Percentiles rank a stretch among this genome's conserved stretches.
phyloP scores from a whole-genome alignment of 441 rosid species.

The Eutrema salsugineum region DNA sequence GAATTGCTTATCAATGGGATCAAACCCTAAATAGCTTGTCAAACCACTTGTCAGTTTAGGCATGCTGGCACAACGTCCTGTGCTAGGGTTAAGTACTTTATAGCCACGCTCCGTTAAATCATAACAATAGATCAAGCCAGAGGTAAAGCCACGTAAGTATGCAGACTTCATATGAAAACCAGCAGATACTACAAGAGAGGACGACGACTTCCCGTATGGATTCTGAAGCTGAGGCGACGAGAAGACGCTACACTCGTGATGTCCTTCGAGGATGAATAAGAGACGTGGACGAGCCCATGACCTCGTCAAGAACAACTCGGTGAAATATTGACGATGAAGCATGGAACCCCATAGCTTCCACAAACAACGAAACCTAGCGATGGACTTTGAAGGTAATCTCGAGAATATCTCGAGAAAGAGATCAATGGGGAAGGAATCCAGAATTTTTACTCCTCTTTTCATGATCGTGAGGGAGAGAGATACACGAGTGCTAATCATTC shows the following conservation, averaged over 20 bases:
- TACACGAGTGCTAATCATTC: too few relatives aligned
- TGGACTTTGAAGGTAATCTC: background rate
- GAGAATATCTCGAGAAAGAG: background rate
- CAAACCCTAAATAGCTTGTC: background rate
- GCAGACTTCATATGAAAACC: background rate
- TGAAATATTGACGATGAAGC: background rate
- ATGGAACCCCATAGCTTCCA: background rate
- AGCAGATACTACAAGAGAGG: background rate
- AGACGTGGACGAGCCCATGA: background rate
- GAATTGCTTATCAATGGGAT: background rate
- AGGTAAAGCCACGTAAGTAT: background rate
- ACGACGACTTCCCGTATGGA: background rate
- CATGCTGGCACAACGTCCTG: background rate
- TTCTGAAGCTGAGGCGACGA: background rate
- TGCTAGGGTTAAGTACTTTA: background rate
- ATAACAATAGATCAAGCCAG: background rate
- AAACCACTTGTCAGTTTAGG: background rate
- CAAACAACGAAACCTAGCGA: background rate
- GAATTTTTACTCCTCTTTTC: too few relatives aligned
- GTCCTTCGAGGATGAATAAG: background rate
- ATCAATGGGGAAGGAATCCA: background rate
- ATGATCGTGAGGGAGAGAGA: background rate
- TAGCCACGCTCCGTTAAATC: too few relatives aligned
- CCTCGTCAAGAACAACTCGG: background rate
- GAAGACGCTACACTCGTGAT: background rate